Evolutionary conservation across 805 yeast genomes (phyloP).

Genomic region (Kluyveromyces dobzhanskii): DNA sequence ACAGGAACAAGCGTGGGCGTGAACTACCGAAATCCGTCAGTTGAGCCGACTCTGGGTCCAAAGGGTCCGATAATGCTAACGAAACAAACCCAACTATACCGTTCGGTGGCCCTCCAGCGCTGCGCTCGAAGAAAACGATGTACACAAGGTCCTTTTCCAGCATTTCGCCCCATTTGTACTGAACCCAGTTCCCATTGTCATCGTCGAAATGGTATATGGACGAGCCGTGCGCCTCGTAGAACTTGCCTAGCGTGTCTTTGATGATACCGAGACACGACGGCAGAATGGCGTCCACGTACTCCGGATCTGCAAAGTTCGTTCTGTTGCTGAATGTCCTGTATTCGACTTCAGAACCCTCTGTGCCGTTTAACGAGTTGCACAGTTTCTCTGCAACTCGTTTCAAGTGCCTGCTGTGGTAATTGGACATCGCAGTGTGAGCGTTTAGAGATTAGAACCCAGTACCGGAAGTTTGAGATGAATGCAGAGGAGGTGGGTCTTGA

Average conservation of each 20-base stretch:
- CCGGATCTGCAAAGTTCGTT: background rate
- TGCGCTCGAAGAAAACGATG: constrained; percentile 14
- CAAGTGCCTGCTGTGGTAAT: constrained; percentile 3
- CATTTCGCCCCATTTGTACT: constrained; percentile 25
- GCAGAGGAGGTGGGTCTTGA: too few relatives aligned
- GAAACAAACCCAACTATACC: constrained; percentile 14
- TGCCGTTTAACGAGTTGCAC: background rate
- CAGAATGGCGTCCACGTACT: background rate
- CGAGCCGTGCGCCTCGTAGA: constrained; percentile 1
- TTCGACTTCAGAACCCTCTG: background rate
- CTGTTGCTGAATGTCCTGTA: background rate
- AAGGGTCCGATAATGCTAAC: constrained; percentile 14
- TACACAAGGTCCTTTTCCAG: constrained; percentile 18
- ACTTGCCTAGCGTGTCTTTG: background rate
- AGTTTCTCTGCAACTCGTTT: background rate
- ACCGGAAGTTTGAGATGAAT: too few relatives aligned
- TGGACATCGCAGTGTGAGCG: too few relatives aligned
- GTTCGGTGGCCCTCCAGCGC: background rate
- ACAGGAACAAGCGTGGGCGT: constrained; percentile 17
- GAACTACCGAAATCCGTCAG: too few relatives aligned
- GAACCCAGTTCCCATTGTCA: constrained; percentile 13
- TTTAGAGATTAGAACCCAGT: too few relatives aligned
- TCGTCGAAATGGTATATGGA: background rate
- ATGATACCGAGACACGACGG: background rate
- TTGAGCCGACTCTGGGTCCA: background rate